Evolutionary conservation across 108 stramenopile genomes (phyloP), one percentile per base, ranked within the genome.

Genomic region (Nannochloropsis oceanica): DNA sequence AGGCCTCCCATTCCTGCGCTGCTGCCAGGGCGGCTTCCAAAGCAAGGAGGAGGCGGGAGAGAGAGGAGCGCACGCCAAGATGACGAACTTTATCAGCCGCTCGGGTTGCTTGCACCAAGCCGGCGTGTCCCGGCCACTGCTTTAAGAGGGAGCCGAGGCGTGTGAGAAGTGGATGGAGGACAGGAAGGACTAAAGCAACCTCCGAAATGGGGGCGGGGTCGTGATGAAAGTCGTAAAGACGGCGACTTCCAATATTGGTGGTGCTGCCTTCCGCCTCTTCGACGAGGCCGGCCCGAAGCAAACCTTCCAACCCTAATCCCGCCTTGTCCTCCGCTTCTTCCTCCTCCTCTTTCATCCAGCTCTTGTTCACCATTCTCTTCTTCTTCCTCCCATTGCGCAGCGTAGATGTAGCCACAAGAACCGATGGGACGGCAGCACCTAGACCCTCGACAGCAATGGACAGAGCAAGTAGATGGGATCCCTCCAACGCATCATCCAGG

Each of bases 1-100:
- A 93, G 85, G 95, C 95, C 85, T 98, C 97, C 97, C 97, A 99
- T 26, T 99, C 97, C 88, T 98, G 96, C 13, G 97, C 93, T 43
- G 93, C 93, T 44, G 91, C 86, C 26, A 99, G 86, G 20, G 97
- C 88, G 0, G 96, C 91, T 90, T 98, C 96, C 42, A 98, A 85
- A 2, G 96, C 96, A n/a, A 92, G 92, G 88, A 98, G 91, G 10
- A 96, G 92, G 83, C 94, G 95, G 8, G 93, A 95, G 24, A 97
- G 85, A 42, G 97, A 92, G 11, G 92, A 84, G 20, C 85, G 83
- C 3, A 91, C 79, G 8, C 90, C 44, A 42, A 90, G 85, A 1
- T 84, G 84, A 12, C 90, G 85, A 25, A 90, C 86, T 8, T 84
- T 79, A 43, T 90, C 90, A 12, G 89, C 88, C n/a, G 84, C 83